These are phyloP conservation scores for Colletotrichum tropicicola DNA, from an alignment of 2,329 filamentous ascomycete species.

Conservation along the genomic window DNA sequence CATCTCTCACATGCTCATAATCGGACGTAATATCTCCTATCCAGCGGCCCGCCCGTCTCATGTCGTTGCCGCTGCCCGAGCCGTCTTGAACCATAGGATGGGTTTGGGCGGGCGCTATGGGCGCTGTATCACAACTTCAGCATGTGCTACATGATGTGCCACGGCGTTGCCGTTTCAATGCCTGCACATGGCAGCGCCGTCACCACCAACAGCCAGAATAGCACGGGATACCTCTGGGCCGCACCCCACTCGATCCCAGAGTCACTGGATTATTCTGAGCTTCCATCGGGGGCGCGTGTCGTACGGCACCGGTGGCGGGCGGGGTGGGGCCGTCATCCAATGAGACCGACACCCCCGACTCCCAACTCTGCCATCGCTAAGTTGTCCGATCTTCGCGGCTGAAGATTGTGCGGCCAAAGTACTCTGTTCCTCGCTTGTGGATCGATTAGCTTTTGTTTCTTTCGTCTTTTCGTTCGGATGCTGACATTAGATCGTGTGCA, in stretches of 20 bases:
- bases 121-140: conserved; percentile 6
- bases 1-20: neutral
- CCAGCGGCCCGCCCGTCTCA: conserved; percentile 14
- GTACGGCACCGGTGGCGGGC: neutral
- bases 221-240: neutral
- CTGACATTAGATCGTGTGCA: conserved; percentile 2
- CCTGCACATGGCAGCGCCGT: too few relatives aligned
- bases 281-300: neutral
- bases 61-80: conserved; percentile 16
- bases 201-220: neutral
- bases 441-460: neutral
- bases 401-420: too few relatives aligned
- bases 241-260: neutral
- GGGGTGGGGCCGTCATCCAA: conserved; percentile 14
- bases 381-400: conserved; percentile 7
- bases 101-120: conserved; percentile 7
- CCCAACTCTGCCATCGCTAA: neutral
- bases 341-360: neutral
- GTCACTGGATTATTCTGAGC: neutral
- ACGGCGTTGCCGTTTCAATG: conserved; percentile 5
- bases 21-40: neutral
- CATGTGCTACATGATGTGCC: neutral
- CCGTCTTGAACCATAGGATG: conserved; percentile 3
- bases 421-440: neutral
- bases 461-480: conserved; percentile 2